Percentiles rank a stretch among this genome's conserved stretches.
These are phyloP conservation scores for Trichoderma atroviride DNA, from an alignment of 2,329 filamentous ascomycete genomes.

Conservation along the genomic window DNA sequence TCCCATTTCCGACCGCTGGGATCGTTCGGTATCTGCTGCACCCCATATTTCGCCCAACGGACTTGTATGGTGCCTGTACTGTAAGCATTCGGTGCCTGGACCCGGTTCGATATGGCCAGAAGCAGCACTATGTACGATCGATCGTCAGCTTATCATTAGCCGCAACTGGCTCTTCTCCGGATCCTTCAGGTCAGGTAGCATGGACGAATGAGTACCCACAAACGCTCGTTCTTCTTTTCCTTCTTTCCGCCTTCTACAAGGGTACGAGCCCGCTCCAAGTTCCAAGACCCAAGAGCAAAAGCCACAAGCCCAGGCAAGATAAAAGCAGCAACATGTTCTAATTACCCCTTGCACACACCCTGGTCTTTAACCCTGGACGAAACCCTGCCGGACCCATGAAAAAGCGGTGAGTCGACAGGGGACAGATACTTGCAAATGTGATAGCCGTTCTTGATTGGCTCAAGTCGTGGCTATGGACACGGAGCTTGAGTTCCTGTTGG, in stretches of 20 bases:
- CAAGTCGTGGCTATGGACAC: neutral
- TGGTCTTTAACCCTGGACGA: neutral
- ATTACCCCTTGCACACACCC: neutral
- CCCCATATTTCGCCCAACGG: conserved; percentile 8
- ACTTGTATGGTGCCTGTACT: neutral
- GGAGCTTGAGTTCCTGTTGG: conserved; percentile 13
- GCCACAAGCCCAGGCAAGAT: neutral
- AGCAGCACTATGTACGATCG: conserved; percentile 1
- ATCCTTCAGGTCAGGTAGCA: neutral
- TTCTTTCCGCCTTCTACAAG: conserved; percentile 12
- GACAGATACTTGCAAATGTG: neutral
- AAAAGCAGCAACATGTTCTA: neutral
- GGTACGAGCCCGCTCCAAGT: conserved; percentile 3
- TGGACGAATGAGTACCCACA: neutral
- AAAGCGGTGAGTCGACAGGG: conserved; percentile 26
- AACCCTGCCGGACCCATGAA: conserved; percentile 6
- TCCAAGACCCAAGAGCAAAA: neutral
- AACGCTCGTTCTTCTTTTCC: neutral
- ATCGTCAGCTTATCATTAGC: conserved; percentile 20
- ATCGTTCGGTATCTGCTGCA: conserved; percentile 17
- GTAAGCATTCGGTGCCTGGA: neutral
- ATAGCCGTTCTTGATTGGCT: neutral
- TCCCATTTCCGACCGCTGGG: neutral
- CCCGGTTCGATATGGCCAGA: neutral
- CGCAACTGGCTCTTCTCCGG: conserved; percentile 8